These are phyloP conservation scores for Calcarisporium arbuscula DNA, from an alignment of 2,329 filamentous ascomycete species.

Conservation along the genomic window DNA sequence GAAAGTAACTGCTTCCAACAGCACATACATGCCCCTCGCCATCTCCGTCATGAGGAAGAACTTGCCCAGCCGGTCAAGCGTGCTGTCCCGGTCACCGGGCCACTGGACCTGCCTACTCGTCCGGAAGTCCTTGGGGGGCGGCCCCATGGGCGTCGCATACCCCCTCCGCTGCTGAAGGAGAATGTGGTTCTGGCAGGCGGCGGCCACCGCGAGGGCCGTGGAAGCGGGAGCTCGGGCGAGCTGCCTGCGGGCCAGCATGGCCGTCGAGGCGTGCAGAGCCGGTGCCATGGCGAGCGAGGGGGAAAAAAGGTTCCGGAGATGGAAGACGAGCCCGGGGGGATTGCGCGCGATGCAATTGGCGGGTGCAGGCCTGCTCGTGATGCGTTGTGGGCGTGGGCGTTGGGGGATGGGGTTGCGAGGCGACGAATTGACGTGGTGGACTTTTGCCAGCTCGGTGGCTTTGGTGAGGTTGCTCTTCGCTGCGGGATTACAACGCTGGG, in stretches of 20 bases:
- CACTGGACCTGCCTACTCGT: constrained; percentile 67
- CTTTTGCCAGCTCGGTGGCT: constrained; percentile 9
- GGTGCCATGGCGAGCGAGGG: constrained; percentile 22
- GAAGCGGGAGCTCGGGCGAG: constrained; percentile 19
- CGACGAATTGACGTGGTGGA: constrained; percentile 20
- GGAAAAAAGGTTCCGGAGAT: constrained; percentile 3
- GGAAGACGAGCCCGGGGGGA: constrained; percentile 11
- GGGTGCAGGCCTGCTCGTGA: constrained; percentile 5
- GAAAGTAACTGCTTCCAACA: constrained; percentile 97
- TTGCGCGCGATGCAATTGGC: constrained; percentile 14
- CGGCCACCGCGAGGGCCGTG: constrained; percentile 12
- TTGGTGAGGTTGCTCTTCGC: constrained; percentile 14
- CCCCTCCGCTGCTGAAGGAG: constrained; percentile 23
- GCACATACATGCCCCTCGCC: constrained; percentile 94
- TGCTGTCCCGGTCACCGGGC: constrained; percentile 71
- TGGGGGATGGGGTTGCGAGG: constrained; percentile 12
- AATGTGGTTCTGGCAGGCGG: constrained; percentile 7
- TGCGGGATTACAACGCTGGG: constrained; percentile 34
- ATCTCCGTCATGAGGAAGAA: constrained; percentile 97
- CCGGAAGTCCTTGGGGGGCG: constrained; percentile 76
- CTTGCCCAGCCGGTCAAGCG: constrained; percentile 78
- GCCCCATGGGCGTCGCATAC: constrained; percentile 67
- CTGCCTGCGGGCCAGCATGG: constrained; percentile 30
- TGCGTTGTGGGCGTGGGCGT: constrained; percentile 11
- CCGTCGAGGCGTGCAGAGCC: constrained; percentile 23